Evolutionary conservation across 306 rosid genomes (phyloP), one percentile per base, ranked within the genome.

Genomic region (Inga oerstediana): DNA sequence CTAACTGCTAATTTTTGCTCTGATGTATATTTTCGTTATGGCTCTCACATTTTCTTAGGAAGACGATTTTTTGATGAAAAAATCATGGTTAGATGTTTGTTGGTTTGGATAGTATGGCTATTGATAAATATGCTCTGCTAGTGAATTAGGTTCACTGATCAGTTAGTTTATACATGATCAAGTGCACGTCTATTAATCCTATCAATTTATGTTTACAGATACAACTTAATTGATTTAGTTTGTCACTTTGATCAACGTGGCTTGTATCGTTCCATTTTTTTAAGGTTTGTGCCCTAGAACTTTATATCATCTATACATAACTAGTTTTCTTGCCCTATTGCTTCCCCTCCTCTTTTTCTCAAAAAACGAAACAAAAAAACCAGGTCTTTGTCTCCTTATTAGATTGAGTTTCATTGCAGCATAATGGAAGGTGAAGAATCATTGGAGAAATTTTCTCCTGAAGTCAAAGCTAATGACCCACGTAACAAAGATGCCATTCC

Each of bases 401-500:
- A 75, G 72, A 74, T 32, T 51, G 30, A 32, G 62, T 74, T 77
- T 78, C 75, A 27, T 82, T 86, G 84, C 85, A 96, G 98, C 89
- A 88, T 96, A 48, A 96, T 96, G 99, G 99, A 96, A 89, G 99
- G 98, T 46, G 93, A 91, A 90, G 49, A 92, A 83, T 91, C 94
- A 52, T 82, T 96, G 86, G 83, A 67, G 70, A 58, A 73, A 68
- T 94, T 88, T 84, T 96, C 99, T 78, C 99, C 99, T 7, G 97
- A 84, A 88, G 59, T 92, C 49, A 88, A 70, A 88, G 84, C 92
- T 82, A 88, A 79, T 86, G 97, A 94, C 82, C 90, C 94, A 45
- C 52, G 89, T 84, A 67, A 81, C 81, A 85, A 73, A 79, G 75
- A 74, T 80, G 88, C 84, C 69, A 83, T 87, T 86, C 89, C 91